Base-by-base conservation (phyloP, 1,139 yeast genomes). In the Eremothecium sinecaudum region DNA sequence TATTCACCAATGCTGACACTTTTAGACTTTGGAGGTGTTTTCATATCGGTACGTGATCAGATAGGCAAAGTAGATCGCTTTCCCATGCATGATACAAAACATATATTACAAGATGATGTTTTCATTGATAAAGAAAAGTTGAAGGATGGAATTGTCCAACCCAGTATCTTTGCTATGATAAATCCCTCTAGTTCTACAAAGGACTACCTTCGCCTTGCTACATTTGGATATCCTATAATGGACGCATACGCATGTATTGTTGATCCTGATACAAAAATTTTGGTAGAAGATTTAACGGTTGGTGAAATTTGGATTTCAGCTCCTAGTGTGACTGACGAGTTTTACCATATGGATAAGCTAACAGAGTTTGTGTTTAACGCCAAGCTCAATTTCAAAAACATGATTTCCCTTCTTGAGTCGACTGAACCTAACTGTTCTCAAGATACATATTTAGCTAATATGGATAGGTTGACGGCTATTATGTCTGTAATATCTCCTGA, bases 11-110 rank as follows among this genome's bases (percentile, higher is more conserved):
- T 92, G 69, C 64, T 92, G 30, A 82, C 96, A 0, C 62, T 90
- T 35, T 75, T 84, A 45, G 98, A 90, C 51, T 93, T 86, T 51
- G 98, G 98, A 21, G 99, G 99, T 2, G 83, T 90, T 76, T 90
- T 87, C 4, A 77, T 90, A 13, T 76, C 96, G 0, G 71, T 86
- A 69, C 68, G 94, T 45, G 99, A 90, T 55, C 87, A 95, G 90
- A 62, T 86, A 9, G 86, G 54, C 31, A 43, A 46, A 16, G 22
- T 53, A 20, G 47, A 52, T 50, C 31, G 53, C 27, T 54, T 51
- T 21, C 59, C 55, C 24, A 40, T 50, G 15, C 56, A 54, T 32
- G 46, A 47, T 32, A 16, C 51, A 1, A 51, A 49, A 25, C 32
- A 54, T 17, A 39, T 47, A 28, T 35, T 50, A 14, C 56, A 52